Percentiles rank a stretch among this genome's conserved stretches.
These are phyloP conservation scores for Scheffersomyces quercinus DNA, from an alignment of 1,139 yeast genomes.

Conservation along the genomic window DNA sequence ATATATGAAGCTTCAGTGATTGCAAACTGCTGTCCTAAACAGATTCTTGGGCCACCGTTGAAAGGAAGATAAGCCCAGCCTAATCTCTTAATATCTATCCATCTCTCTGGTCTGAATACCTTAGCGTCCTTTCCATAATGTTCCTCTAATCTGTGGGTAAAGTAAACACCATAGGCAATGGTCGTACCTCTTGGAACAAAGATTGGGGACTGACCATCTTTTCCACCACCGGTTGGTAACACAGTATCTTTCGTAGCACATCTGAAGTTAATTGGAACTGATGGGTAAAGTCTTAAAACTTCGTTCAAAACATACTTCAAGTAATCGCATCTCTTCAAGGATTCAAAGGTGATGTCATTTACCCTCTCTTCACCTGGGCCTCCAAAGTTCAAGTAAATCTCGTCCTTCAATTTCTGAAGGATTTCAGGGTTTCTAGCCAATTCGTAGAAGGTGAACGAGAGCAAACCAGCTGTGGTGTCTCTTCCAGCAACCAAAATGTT, in stretches of 20 bases:
- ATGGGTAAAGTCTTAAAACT: slow-evolving; percentile 26
- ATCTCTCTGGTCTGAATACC: slow-evolving; percentile 25
- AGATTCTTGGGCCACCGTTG: slow-evolving; percentile 46
- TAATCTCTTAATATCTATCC: slow-evolving; percentile 25
- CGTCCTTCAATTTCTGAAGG: slow-evolving; percentile 39
- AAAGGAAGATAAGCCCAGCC: slow-evolving; percentile 49
- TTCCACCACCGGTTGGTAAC: slow-evolving; percentile 26
- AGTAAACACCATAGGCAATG: slow-evolving; percentile 20
- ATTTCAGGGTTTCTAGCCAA: slow-evolving; percentile 45
- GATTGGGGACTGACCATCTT: slow-evolving; percentile 18
- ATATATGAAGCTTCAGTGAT: slow-evolving; percentile 44
- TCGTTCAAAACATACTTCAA: slow-evolving; percentile 25
- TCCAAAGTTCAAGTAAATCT: slow-evolving; percentile 38
- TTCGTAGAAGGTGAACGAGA: slow-evolving; percentile 49
- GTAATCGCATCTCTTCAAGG: slow-evolving; percentile 26
- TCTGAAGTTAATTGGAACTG: slow-evolving; percentile 26
- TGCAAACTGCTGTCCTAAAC: slow-evolving; percentile 49
- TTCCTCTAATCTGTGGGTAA: slow-evolving; percentile 20
- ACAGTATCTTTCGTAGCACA: slow-evolving; percentile 25
- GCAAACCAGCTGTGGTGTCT: slow-evolving; percentile 58
- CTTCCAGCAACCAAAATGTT: slow-evolving; percentile 57
- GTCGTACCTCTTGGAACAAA: slow-evolving; percentile 23
- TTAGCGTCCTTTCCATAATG: slow-evolving; percentile 23
- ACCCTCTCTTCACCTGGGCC: slow-evolving; percentile 17
- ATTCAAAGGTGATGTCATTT: slow-evolving; percentile 19